Conservation (phyloP, 192 early-diverging fungal genomes). For the Chytriomyces confervae region DNA sequence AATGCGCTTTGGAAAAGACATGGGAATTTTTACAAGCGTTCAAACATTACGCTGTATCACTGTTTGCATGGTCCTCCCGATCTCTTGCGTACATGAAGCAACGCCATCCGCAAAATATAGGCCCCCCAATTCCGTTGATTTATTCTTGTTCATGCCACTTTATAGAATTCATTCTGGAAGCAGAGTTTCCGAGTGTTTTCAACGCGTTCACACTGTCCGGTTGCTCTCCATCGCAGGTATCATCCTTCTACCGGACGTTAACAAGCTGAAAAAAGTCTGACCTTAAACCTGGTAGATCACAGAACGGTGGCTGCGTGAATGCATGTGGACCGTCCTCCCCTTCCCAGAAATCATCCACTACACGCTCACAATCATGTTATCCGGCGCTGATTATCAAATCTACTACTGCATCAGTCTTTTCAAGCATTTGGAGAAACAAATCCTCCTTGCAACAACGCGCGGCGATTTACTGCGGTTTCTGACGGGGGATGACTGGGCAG, state of each 20-base stretch:
- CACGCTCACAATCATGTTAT: slow-evolving; percentile 30
- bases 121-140: slow-evolving; percentile 34
- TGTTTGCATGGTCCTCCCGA: slow-evolving; percentile 44
- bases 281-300: slow-evolving; percentile 35
- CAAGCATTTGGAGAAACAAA: slow-evolving; percentile 33
- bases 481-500: slow-evolving; percentile 16
- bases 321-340: slow-evolving; percentile 57
- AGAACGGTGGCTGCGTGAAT: slow-evolving; percentile 57
- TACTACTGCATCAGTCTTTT: slow-evolving; percentile 58
- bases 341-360: slow-evolving; percentile 50
- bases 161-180: slow-evolving; percentile 52
- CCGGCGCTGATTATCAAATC: slow-evolving; percentile 55
- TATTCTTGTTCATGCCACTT: slow-evolving; percentile 51
- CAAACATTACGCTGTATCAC: slow-evolving; percentile 27
- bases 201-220: slow-evolving; percentile 58
- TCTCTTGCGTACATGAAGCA: neutral
- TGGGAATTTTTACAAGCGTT: slow-evolving; percentile 29
- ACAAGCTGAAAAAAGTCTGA: neutral
- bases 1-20: slow-evolving; percentile 27
- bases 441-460: slow-evolving; percentile 47
- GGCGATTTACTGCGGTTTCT: slow-evolving; percentile 49
- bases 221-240: slow-evolving; percentile 60
- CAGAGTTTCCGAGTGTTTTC: slow-evolving; percentile 47
- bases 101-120: neutral
- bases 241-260: neutral